Percentiles rank a stretch among this genome's conserved stretches.
phyloP scores from a whole-genome alignment of 164 flowering plant species.

The Platanus orientalis region DNA sequence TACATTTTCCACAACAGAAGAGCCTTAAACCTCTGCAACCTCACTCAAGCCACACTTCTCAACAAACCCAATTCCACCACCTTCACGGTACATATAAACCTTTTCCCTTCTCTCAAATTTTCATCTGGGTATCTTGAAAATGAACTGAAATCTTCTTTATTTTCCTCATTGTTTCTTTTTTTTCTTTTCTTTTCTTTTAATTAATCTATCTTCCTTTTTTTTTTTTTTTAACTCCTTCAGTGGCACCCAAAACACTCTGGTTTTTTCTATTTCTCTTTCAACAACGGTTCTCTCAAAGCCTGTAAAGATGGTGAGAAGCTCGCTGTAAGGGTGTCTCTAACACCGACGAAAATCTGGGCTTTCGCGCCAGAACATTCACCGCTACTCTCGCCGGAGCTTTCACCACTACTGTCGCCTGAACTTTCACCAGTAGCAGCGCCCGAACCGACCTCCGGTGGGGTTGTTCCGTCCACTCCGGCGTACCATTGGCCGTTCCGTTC shows the following conservation, averaged over 20 bases:
- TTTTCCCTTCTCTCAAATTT: constrained; percentile 5
- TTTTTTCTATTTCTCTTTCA: constrained; percentile 76
- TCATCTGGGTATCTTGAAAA: not conserved
- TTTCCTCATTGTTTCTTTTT: not conserved
- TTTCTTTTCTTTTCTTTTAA: not conserved
- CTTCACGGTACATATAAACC: constrained; percentile 45
- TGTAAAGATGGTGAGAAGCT: constrained; percentile 58
- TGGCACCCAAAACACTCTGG: constrained; percentile 86
- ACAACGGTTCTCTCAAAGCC: constrained; percentile 48
- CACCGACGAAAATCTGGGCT: constrained; percentile 13
- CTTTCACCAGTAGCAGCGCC: constrained; percentile 40
- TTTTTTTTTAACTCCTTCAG: constrained; percentile 23
- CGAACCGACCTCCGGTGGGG: constrained; percentile 48
- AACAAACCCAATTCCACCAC: constrained; percentile 49
- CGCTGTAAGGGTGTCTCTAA: constrained; percentile 43
- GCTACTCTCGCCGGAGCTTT: no score
- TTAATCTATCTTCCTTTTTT: not conserved
- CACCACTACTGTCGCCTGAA: constrained; percentile 24
- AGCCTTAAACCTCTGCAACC: constrained; percentile 74
- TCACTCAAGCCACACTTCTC: constrained; percentile 74
- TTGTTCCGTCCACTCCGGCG: constrained; percentile 52
- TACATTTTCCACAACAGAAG: constrained; percentile 70
- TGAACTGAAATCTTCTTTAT: constrained; percentile 1
- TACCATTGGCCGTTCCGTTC: constrained; percentile 55
- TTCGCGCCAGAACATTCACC: no score